Evolutionary conservation across 225 moss, liverwort and hornwort genomes (phyloP), one percentile per base, ranked within the genome.

Genomic region (Marchantia polymorpha): DNA sequence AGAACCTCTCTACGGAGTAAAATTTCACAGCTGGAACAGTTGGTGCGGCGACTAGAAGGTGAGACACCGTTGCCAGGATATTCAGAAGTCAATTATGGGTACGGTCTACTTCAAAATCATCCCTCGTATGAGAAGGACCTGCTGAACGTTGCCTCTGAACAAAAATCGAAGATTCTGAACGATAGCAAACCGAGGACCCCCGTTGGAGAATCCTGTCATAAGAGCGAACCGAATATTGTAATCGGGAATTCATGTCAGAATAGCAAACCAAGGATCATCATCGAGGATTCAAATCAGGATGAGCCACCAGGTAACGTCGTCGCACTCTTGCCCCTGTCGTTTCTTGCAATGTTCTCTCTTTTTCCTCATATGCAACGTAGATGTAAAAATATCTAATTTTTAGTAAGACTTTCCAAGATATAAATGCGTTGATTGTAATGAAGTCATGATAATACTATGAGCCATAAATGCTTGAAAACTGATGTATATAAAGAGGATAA

Each of bases 51-150:
- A 60, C 20, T 68, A 69, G 59, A 55, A 46, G 23, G 7, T 52
- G 56, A 39, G 0, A 10, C 7, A 25, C 39, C 12, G 2, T 10
- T 46, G 15, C 17, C 46, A 25, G n/a, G 9, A 8, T 23, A 19
- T 5, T 20, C 0, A 17, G 49, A 54, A 29, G 78, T 52, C 29
- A 59, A 81, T 7, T 81, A 84, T 60, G 81, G 81, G 7, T 81
- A 81, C 77, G 78, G 52, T 70, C 73, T 81, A 51, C 76, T 84
- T 55, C 76, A 84, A 68, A 76, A 30, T 11, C 77, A 68, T 17
- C 69, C 82, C 14, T 76, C n/a, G 1, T 78, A 78, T n/a, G 78
- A 83, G 58, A 29, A 56, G 13, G 78, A 78, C 0, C 20, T 76
- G 9, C 50, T 72, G 9, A 15, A 10, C 23, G 53, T 25, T 52